Evolutionary conservation across 2,329 filamentous ascomycete genomes (phyloP), one percentile per base, ranked within the genome.

Genomic region (Aspergillus sp.): DNA sequence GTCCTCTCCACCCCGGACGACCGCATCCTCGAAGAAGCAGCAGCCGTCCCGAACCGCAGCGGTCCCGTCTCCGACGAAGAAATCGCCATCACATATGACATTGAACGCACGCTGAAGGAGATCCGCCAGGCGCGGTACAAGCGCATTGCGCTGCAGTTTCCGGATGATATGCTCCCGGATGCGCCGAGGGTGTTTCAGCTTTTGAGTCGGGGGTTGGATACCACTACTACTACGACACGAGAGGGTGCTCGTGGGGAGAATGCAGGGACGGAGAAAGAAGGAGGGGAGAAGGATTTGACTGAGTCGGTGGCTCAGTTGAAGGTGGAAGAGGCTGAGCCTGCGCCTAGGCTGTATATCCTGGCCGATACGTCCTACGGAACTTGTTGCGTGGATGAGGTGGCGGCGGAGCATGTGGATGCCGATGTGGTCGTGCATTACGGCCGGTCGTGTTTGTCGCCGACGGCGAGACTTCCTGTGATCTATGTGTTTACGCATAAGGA

Each of bases 361-460:
- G 95, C 90, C 32, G 95, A 99, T 75, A 98, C 95, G 2, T 97
- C 94, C 2, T 99, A 98, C 77, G 96, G 95, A 61, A 89, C 94
- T 0, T 99, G 95, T 78, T 99, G 95, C 71, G 93, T 98, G 17
- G 95, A 99, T 71, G 95, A 99, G 78, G 89, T 98, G 42, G 95
- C 95, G 0, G 95, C 95, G 2, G 93, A 99, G 75, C 95, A 99
- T 74, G 90, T 92, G 15, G 85, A 92, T 69, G 93, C 95, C 6
- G 90, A 98, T 63, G 91, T 92, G 0, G 90, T 98, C 1, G 89
- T 99, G 13, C 95, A 99, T 74, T 99, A 98, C 69, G 95, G 95
- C 3, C 84, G 95, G 55, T 90, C 94, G 0, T 99, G 95, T 72
- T 82, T 99, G 23, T 97, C 92, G 7, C 94, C 94, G 0, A 96